Percentiles rank a stretch among this genome's conserved stretches.
Conservation (phyloP, 805 yeast genomes). For the Saccharomycopsis fermentans region DNA sequence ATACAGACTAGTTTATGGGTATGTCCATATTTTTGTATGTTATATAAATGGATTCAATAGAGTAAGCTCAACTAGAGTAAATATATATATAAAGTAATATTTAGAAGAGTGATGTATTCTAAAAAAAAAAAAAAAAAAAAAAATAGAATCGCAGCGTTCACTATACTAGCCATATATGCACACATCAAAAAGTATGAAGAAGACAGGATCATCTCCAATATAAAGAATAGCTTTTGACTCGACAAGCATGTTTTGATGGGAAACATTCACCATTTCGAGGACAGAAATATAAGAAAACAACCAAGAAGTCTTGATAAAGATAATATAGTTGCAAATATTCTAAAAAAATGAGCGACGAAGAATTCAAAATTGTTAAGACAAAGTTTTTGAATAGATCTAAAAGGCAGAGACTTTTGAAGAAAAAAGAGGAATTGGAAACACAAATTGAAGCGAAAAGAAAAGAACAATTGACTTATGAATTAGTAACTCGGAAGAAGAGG, state of each 20-base stretch:
- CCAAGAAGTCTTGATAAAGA: neutral
- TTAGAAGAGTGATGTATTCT: neutral
- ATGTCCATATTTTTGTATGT: neutral
- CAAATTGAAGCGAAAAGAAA: slow-evolving; percentile 8
- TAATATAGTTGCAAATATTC: neutral
- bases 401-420: slow-evolving; percentile 10
- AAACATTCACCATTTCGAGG: too few relatives aligned
- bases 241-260: too few relatives aligned
- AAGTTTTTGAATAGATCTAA: slow-evolving; percentile 15
- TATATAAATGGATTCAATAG: neutral
- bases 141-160: too few relatives aligned
- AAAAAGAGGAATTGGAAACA: neutral
- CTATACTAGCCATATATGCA: too few relatives aligned
- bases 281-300: neutral
- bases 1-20: neutral
- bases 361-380: slow-evolving; percentile 10
- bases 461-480: slow-evolving; percentile 8
- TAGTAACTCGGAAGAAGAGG: slow-evolving; percentile 2
- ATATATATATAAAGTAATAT: too few relatives aligned
- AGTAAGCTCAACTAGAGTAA: neutral
- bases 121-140: neutral
- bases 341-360: neutral
- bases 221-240: too few relatives aligned
- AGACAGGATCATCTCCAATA: too few relatives aligned
- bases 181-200: too few relatives aligned